Conservation (phyloP, 108 stramenopile species). For the Bacterosira constricta region DNA sequence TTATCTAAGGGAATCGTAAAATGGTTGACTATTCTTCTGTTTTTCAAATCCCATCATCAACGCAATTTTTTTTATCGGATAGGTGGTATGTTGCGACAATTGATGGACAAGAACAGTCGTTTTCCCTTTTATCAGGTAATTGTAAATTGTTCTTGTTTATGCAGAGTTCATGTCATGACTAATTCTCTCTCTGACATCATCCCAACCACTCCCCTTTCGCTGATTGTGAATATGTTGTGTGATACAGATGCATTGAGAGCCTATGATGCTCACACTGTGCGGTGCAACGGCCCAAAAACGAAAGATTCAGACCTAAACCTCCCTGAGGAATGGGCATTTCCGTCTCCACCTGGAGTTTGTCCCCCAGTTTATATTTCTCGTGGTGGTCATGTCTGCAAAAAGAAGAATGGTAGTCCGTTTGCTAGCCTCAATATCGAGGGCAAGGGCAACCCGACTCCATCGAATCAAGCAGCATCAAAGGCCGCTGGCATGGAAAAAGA, state of each 20-base stretch:
- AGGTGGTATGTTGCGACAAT: slow-evolving; percentile 1
- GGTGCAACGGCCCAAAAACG: not conserved
- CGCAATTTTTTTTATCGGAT: not conserved
- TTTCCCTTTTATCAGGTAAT: not conserved
- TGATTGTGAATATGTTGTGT: no score
- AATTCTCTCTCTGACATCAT: not conserved
- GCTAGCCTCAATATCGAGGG: no score
- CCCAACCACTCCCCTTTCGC: no score
- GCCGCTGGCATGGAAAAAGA: no score
- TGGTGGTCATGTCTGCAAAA: not conserved
- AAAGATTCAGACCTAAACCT: not conserved
- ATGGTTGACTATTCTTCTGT: not conserved
- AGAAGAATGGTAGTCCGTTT: no score
- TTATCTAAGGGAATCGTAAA: no score
- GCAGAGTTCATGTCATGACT: not conserved
- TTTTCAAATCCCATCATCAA: not conserved
- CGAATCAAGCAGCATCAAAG: no score
- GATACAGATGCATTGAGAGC: not conserved
- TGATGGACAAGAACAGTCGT: not conserved
- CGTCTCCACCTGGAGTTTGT: not conserved
- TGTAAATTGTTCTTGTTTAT: not conserved
- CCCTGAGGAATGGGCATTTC: not conserved
- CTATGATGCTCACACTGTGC: not conserved
- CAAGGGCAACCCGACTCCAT: no score
- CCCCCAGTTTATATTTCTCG: not conserved